Percentiles rank a stretch among this genome's conserved stretches.
These are phyloP conservation scores for Tuber aestivum DNA, from an alignment of 495 filamentous ascomycete genomes.

Conservation along the genomic window DNA sequence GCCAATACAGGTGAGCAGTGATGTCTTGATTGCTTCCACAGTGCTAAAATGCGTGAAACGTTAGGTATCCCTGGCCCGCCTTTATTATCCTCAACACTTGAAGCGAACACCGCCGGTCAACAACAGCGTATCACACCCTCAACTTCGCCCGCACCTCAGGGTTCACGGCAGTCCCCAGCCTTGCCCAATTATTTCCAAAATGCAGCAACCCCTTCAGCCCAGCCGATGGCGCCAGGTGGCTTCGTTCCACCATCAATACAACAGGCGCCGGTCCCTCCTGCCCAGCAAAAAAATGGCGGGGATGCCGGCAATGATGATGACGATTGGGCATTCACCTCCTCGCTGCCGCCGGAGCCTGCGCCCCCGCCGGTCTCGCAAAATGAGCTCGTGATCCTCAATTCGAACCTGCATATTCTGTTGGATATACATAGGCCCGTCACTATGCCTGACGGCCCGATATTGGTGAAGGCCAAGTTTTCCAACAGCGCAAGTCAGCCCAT, in stretches of 20 bases:
- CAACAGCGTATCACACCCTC: constrained; percentile 47
- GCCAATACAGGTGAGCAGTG: constrained; percentile 55
- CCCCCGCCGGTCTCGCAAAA: constrained; percentile 47
- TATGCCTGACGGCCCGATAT: constrained; percentile 51
- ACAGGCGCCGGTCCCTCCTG: constrained; percentile 37
- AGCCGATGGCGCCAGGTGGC: constrained; percentile 42
- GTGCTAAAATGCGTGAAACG: constrained; percentile 17
- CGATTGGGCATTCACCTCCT: constrained; percentile 90
- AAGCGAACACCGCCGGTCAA: constrained; percentile 52
- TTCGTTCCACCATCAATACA: constrained; percentile 39
- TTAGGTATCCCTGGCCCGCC: constrained; percentile 59
- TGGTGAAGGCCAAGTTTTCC: constrained; percentile 63
- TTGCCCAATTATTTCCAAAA: constrained; percentile 39
- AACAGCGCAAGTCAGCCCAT: constrained; percentile 68
- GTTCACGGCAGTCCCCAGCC: constrained; percentile 41
- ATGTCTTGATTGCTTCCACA: constrained; percentile 16
- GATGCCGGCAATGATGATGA: constrained; percentile 58
- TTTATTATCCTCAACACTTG: constrained; percentile 58
- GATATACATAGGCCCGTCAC: constrained; percentile 50
- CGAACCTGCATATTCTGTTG: constrained; percentile 51
- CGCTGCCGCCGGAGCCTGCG: constrained; percentile 56
- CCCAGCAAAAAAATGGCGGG: constrained; percentile 43
- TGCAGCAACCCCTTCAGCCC: constrained; percentile 38
- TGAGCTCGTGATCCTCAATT: constrained; percentile 49
- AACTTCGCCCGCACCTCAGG: constrained; percentile 47